Base-by-base conservation (phyloP, 2,329 filamentous ascomycete genomes). In the Hypoxylon rubiginosum region DNA sequence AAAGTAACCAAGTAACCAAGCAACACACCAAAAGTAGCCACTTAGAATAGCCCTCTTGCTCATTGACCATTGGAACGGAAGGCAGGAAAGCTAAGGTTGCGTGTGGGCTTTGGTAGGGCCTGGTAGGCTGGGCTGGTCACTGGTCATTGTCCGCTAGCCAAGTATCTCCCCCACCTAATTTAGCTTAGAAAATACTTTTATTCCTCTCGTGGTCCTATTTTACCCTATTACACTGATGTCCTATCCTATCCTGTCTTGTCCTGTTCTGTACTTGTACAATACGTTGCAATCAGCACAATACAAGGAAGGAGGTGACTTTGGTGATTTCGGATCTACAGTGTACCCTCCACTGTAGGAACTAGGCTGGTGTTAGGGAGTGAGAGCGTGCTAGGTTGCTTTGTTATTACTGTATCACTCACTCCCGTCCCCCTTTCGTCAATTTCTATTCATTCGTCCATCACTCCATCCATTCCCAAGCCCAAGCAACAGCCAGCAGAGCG, bases 201-300 rank as follows among this genome's bases (percentile, higher is more conserved):
- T 21, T 43, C 17, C 39, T 43, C 39, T 17, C 39, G 17, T 10
- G 39, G n/a, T 43, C 39, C 39, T 13, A 10, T 36, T 24, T 36
- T 24, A 24, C 21, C 21, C 21, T 24, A 24, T 24, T 24, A 24
- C 21, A 24, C 21, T 24, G 2, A 24, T 24, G 21, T 24, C 21
- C 21, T 24, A 2, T 24, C 21, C 21, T 13, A 9, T 36, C 4
- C 34, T 36, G 34, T 43, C 50, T 21, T 36, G 36, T 32, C 39
- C 39, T 13, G 34, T 36, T 3, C 34, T 36, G 34, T 43, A 54
- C 50, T 21, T 36, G 36, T 32, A 61, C 21, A 24, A 24, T 24
- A 24, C 32, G 66, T 69, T 64, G 57, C 66, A 69, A 69, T 64
- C 64, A 66, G 66, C 57, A 59, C 43, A 13, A 58, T 69, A 63